These are phyloP conservation scores for Fusarium tupiense DNA, from an alignment of 2,329 filamentous ascomycete genomes.

Conservation along the genomic window DNA sequence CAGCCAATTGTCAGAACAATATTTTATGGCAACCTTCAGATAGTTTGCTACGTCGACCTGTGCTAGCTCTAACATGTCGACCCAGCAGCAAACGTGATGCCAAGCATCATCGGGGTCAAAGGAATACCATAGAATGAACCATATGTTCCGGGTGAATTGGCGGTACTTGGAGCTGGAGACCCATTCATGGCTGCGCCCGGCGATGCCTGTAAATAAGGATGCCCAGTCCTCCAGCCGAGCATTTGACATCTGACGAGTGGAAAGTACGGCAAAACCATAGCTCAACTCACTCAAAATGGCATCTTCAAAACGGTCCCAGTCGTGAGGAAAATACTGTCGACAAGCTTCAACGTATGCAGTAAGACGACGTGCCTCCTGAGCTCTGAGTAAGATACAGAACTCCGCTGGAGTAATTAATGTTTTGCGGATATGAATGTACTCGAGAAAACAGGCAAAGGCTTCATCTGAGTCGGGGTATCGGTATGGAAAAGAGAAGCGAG, in stretches of 20 bases:
- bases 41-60: rapidly evolving
- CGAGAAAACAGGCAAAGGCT: rapidly evolving
- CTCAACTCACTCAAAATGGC: rapidly evolving
- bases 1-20: rapidly evolving
- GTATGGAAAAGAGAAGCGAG: rapidly evolving
- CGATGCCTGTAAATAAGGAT: rapidly evolving
- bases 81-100: not conserved
- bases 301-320: rapidly evolving
- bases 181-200: rapidly evolving
- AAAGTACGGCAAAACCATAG: not conserved
- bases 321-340: not conserved
- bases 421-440: not conserved
- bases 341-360: not conserved
- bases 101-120: not conserved
- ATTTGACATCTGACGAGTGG: rapidly evolving
- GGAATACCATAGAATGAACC: not conserved
- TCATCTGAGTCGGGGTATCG: rapidly evolving
- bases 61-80: not conserved
- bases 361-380: rapidly evolving
- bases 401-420: rapidly evolving
- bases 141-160: rapidly evolving
- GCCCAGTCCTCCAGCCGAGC: not conserved
- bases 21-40: rapidly evolving
- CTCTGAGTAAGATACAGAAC: rapidly evolving
- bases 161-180: rapidly evolving